Percentiles rank a stretch among this genome's conserved stretches.
Conservation (phyloP, 2,329 filamentous ascomycete genomes). For the Sclerotiophoma versabilis region DNA sequence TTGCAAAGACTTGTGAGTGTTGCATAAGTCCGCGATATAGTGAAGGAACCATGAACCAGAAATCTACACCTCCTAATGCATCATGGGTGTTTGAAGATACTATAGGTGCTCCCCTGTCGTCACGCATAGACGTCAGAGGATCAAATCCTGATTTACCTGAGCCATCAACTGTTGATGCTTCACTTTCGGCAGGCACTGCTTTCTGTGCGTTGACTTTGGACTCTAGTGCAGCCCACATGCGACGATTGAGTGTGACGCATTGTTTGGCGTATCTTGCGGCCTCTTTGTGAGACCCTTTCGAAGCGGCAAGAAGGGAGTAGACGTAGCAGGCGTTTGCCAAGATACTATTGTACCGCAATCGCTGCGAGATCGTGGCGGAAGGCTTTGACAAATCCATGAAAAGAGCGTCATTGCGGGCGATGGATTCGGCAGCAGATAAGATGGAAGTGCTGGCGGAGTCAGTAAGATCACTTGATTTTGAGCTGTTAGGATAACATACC, state of each 20-base stretch:
- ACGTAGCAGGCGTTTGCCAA: conserved; percentile 68
- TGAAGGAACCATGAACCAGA: conserved; percentile 80
- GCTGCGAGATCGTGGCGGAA: conserved; percentile 42
- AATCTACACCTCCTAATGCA: conserved; percentile 66
- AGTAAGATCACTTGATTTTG: conserved; percentile 10
- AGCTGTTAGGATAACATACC: conserved; percentile 36
- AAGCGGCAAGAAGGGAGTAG: conserved; percentile 70
- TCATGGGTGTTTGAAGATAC: conserved; percentile 55
- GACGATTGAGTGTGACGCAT: conserved; percentile 57
- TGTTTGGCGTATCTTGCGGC: conserved; percentile 59
- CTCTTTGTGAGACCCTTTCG: conserved; percentile 56
- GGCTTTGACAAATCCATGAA: conserved; percentile 42
- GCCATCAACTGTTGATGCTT: conserved; percentile 26
- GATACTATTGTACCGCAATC: conserved; percentile 57
- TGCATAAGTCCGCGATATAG: conserved; percentile 76
- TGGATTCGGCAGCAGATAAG: conserved; percentile 37
- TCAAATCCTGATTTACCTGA: conserved; percentile 31
- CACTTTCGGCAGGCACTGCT: conserved; percentile 14
- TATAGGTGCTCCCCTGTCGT: conserved; percentile 38
- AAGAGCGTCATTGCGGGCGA: conserved; percentile 37
- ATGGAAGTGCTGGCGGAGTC: conserved; percentile 34
- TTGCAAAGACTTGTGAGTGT: conserved; percentile 78
- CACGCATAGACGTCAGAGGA: conserved; percentile 38
- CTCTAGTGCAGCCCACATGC: conserved; percentile 61
- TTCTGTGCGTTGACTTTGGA: conserved; percentile 43